A percentile compares a stretch with the other conserved stretches of the same genome.
phyloP scores from a whole-genome alignment of 352 stramenopile genomes.

The Globisporangium irregulare region DNA sequence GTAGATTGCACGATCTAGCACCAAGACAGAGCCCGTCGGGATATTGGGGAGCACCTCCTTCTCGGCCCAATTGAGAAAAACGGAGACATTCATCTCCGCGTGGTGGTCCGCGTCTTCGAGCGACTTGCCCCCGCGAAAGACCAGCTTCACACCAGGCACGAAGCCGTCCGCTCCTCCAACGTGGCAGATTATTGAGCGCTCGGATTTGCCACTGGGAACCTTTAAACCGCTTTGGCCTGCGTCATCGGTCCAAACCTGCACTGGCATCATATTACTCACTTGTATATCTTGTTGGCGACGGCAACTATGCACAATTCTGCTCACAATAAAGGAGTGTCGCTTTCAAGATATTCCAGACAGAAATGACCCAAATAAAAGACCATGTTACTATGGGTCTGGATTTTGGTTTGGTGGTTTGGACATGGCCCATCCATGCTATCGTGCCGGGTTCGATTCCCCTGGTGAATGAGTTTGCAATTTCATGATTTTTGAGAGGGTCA shows the following conservation, averaged over 20 bases:
- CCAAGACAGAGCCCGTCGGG: background rate
- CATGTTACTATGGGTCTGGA: no score
- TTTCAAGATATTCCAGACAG: no score
- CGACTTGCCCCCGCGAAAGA: slow-evolving; percentile 24
- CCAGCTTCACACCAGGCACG: slow-evolving; percentile 16
- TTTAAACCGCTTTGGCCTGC: slow-evolving; percentile 16
- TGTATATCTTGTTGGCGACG: no score
- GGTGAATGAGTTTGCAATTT: no score
- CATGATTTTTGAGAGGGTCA: no score
- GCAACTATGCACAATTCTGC: no score
- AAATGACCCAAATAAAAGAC: no score
- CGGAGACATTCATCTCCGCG: slow-evolving; percentile 26
- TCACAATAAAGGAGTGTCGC: no score
- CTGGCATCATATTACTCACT: slow-evolving; percentile 22
- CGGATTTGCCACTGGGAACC: slow-evolving; percentile 19
- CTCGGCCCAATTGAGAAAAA: slow-evolving; percentile 25
- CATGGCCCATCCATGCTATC: no score
- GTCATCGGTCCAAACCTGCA: slow-evolving; percentile 14
- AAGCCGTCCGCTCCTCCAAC: slow-evolving; percentile 19
- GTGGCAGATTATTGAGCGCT: slow-evolving; percentile 25
- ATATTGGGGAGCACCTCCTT: background rate
- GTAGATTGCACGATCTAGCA: background rate
- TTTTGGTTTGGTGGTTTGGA: no score
- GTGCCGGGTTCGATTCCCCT: no score
- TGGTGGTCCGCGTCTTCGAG: slow-evolving; percentile 28